Evolutionary conservation across 2,329 filamentous ascomycete species (phyloP), one percentile per base, ranked within the genome.

Genomic region (Colletotrichum australisinense): DNA sequence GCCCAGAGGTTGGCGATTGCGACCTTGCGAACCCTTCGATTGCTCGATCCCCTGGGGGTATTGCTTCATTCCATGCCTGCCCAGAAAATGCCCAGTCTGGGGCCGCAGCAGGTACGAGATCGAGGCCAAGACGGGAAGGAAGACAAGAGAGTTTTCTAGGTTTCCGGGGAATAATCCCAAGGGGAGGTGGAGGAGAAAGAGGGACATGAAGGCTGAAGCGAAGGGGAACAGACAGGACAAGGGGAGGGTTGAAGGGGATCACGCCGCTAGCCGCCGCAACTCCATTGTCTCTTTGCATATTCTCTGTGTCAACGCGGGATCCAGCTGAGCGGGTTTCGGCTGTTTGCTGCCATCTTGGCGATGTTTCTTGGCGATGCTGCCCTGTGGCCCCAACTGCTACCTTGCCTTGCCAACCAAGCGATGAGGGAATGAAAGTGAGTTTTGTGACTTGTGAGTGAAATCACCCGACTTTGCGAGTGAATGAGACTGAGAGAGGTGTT

Each of bases 81-180:
- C 59, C 28, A 19, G 14, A 11, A 28, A 55, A 11, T 64, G 62
- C 62, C 71, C 60, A 70, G 60, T 73, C 71, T 63, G 62, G 62
- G 71, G 67, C 60, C 46, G 70, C 60, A 42, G 38, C 46, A 70
- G 67, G 60, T 52, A 60, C 49, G 26, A 71, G 67, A 70, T 71
- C 60, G 71, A 38, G n/a, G 67, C 67, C 71, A 71, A 73, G 71
- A 73, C 67, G 62, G 67, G 67, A 73, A 66, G 67, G 56, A 70
- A 65, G 53, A n/a, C 14, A 35, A 58, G 30, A 5, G 14, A 28
- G 14, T 22, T n/a, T 19, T 35, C 55, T 6, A 19, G 57, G 30
- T 32, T 24, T 22, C 8, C 22, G 42, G 42, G 42, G 42, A 49
- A 19, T 19, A 49, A 49, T 7, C 42, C 42, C 42, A n/a, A n/a